Base-by-base conservation (phyloP, 2,329 filamentous ascomycete species). In the Trematosphaeria pertusa region DNA sequence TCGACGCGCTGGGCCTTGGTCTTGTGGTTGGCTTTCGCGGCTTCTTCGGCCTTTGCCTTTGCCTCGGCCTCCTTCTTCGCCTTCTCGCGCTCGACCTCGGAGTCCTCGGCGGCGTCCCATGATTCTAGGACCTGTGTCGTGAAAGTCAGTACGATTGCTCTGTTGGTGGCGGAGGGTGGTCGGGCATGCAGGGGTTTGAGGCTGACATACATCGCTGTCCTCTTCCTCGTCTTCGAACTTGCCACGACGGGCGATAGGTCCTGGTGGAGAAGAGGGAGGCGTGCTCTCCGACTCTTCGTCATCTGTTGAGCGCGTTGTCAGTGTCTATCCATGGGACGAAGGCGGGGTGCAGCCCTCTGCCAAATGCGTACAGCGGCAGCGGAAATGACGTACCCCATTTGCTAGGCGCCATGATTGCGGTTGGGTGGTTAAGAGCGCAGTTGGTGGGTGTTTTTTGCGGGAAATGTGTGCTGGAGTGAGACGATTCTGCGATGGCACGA, bases 21-120 rank as follows among this genome's bases (percentile, higher is more conserved):
- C 80, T 97, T 97, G 80, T 97, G 95, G 66, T 87, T 90, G 42
- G 91, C 91, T 33, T 89, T 90, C 6, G 91, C 91, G 65, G 91
- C 89, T 34, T 89, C 92, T 0, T 92, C 91, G 20, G 90, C 91
- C 75, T 95, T 95, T 48, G 88, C 90, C 75, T 96, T 95, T 42
- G 85, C 88, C 68, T 90, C 92, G 5, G 82, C 87, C 39, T 87
- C 91, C 78, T 93, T 94, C 75, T 88, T 89, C 20, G 84, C 89
- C 81, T 97, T 99, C 75, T 97, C 92, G 65, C 91, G 89, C 79
- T 99, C 94, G 63, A 87, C 93, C 66, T 99, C 94, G 52, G 91
- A 96, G 77, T 99, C 94, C 69, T 97, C 94, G 61, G 89, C 92
- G 48, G 90, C 93, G 67, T 97, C 92, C 94, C 94, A 99, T 24